A percentile compares a stretch with the other conserved stretches of the same genome.
Evolutionary conservation across 768 basidiomycete species (phyloP).

Genomic region (Cystofilobasidium macerans): DNA sequence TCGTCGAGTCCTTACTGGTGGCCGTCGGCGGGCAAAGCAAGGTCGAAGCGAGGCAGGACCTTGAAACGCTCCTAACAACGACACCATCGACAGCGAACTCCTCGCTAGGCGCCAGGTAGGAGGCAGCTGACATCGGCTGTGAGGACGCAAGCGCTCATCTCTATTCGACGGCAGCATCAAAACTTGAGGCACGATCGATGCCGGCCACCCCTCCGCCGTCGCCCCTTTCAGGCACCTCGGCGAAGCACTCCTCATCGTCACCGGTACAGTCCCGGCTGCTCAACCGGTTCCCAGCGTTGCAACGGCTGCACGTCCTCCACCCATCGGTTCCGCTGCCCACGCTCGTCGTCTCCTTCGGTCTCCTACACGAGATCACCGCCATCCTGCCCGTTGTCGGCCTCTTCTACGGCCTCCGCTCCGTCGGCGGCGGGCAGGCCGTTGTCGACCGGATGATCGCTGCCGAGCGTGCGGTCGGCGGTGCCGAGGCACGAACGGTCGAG

Average conservation of each 20-base stretch:
- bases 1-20: too few species aligned
- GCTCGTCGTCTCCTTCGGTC: slow-evolving; percentile 61
- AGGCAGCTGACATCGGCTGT: too few species aligned
- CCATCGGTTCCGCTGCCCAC: slow-evolving; percentile 55
- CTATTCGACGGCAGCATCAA: too few species aligned
- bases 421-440: slow-evolving; percentile 60
- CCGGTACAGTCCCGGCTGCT: slow-evolving; percentile 21
- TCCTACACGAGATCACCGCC: slow-evolving; percentile 78
- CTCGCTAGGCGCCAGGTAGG: too few species aligned
- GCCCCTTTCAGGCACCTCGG: too few species aligned
- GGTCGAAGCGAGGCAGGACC: too few species aligned
- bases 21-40: too few species aligned
- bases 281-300: slow-evolving; percentile 10
- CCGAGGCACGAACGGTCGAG: slow-evolving; percentile 32
- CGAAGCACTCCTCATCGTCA: slow-evolving; percentile 1
- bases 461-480: background rate
- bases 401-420: slow-evolving; percentile 56
- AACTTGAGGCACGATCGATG: too few species aligned
- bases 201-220: background rate
- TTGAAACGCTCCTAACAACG: too few species aligned
- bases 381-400: slow-evolving; percentile 60
- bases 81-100: too few species aligned
- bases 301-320: slow-evolving; percentile 16
- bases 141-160: too few species aligned
- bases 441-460: slow-evolving; percentile 38